Conservation (phyloP, 805 yeast genomes). For the Blastobotrys americana region DNA sequence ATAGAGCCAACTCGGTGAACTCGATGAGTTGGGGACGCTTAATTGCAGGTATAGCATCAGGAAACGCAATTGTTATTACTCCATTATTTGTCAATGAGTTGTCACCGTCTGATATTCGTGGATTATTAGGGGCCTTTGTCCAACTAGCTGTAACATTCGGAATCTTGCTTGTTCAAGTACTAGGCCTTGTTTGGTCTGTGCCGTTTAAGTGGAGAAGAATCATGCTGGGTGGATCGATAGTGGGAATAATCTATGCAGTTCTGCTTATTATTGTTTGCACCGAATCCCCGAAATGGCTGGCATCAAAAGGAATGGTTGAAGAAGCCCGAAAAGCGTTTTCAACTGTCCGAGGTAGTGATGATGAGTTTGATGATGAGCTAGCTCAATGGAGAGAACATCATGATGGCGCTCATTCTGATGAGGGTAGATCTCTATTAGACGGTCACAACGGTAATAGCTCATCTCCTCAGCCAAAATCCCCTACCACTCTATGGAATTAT, state of each 20-base stretch:
- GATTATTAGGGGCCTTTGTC: conserved; percentile 80
- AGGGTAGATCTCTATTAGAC: conserved; percentile 2
- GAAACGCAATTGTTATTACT: conserved; percentile 75
- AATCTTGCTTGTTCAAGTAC: conserved; percentile 67
- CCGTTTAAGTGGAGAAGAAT: conserved; percentile 65
- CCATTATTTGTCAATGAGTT: conserved; percentile 79
- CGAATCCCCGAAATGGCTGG: conserved; percentile 85
- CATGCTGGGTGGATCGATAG: conserved; percentile 49
- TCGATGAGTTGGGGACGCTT: conserved; percentile 60
- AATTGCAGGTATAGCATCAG: conserved; percentile 79
- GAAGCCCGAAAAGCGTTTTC: conserved; percentile 37
- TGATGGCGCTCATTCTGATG: conserved; percentile 4
- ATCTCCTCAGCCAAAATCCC: not conserved
- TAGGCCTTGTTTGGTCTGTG: conserved; percentile 65
- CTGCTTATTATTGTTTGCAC: conserved; percentile 36
- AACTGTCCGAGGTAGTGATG: conserved; percentile 31
- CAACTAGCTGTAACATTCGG: conserved; percentile 85
- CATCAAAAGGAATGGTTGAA: conserved; percentile 38
- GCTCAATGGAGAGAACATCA: conserved; percentile 18
- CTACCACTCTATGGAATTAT: conserved; percentile 34
- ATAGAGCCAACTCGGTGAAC: conserved; percentile 38
- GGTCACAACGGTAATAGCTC: not conserved
- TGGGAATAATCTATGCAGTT: conserved; percentile 46
- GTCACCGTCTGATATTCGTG: conserved; percentile 60
- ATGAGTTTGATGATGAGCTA: conserved; percentile 23